These are phyloP conservation scores for Globisporangium takayamanum DNA, from an alignment of 352 stramenopile species.

Conservation along the genomic window DNA sequence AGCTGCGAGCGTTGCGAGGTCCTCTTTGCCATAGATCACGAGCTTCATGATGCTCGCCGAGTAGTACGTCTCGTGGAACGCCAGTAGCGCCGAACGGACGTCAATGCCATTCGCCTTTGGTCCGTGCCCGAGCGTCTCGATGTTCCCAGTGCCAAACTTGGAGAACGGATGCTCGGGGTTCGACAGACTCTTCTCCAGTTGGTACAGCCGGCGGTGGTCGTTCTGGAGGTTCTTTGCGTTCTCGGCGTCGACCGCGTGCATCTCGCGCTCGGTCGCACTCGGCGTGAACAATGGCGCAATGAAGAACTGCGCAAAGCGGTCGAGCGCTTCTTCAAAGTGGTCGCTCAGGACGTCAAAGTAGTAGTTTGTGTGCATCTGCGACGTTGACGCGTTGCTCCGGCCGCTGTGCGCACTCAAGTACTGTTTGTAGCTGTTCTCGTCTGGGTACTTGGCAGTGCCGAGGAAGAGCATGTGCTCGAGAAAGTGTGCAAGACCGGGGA, in stretches of 20 bases:
- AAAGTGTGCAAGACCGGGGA: constrained; percentile 90
- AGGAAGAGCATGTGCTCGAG: constrained; percentile 98
- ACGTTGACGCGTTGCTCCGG: constrained; percentile 95
- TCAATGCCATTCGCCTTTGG: constrained; percentile 39
- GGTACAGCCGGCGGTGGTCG: constrained; percentile 84
- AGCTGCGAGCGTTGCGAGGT: constrained; percentile 66
- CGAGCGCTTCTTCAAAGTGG: constrained; percentile 81
- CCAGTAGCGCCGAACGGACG: constrained; percentile 62
- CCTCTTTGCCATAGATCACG: constrained; percentile 87
- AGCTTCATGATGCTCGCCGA: constrained; percentile 29
- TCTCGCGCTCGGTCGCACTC: constrained; percentile 89
- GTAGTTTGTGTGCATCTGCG: constrained; percentile 94
- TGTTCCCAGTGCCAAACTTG: constrained; percentile 90
- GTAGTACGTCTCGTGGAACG: constrained; percentile 90
- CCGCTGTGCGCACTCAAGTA: constrained; percentile 93
- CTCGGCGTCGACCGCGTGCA: constrained; percentile 96
- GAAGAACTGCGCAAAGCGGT: constrained; percentile 98
- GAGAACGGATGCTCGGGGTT: constrained; percentile 75
- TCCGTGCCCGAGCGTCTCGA: constrained; percentile 56
- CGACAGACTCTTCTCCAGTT: constrained; percentile 74
- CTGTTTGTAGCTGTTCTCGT: constrained; percentile 93
- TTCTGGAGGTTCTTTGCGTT: constrained; percentile 95
- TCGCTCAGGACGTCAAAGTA: constrained; percentile 93
- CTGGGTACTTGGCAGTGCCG: constrained; percentile 93
- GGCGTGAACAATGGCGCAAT: constrained; percentile 92